These are phyloP conservation scores for Pinus tabuliformis DNA, from an alignment of 75 land plant genomes.

Conservation along the genomic window DNA sequence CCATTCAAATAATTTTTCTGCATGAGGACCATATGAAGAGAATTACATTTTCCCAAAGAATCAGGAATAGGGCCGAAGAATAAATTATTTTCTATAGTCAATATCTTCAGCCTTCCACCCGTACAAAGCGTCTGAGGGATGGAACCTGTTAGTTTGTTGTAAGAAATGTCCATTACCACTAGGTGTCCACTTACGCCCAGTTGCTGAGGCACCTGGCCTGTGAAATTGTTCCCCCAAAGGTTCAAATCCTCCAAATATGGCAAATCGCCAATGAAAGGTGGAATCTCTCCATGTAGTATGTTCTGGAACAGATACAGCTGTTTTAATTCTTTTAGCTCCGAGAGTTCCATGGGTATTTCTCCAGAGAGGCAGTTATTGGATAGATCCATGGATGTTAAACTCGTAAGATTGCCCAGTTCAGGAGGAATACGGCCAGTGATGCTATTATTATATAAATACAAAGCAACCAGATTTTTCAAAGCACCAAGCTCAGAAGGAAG, in stretches of 20 bases:
- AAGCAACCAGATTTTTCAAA: constrained; percentile 37
- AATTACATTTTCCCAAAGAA: constrained; percentile 50
- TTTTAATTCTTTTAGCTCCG: constrained; percentile 38
- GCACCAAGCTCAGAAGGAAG: constrained; percentile 57
- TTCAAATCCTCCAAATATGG: constrained; percentile 53
- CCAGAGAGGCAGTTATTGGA: constrained; percentile 65
- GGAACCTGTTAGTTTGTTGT: too few relatives aligned
- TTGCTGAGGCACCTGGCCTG: constrained; percentile 22
- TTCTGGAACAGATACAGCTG: constrained; percentile 71
- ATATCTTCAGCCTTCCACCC: constrained; percentile 56
- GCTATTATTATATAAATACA: constrained; percentile 49
- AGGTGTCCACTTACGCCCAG: neutral
- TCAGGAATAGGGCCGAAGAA: constrained; percentile 71
- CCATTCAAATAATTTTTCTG: constrained; percentile 74
- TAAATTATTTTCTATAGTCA: constrained; percentile 63
- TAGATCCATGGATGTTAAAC: constrained; percentile 46
- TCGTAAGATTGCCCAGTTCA: constrained; percentile 54
- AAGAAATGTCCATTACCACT: neutral
- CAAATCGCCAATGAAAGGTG: constrained; percentile 54
- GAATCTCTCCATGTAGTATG: constrained; percentile 59
- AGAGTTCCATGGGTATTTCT: constrained; percentile 51
- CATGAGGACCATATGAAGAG: constrained; percentile 65
- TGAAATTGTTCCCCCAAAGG: constrained; percentile 80
- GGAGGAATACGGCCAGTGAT: constrained; percentile 65
- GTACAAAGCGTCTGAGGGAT: constrained; percentile 63